phyloP scores from a whole-genome alignment of 305 asterid genomes.

The Solanum aculeatissimum region DNA sequence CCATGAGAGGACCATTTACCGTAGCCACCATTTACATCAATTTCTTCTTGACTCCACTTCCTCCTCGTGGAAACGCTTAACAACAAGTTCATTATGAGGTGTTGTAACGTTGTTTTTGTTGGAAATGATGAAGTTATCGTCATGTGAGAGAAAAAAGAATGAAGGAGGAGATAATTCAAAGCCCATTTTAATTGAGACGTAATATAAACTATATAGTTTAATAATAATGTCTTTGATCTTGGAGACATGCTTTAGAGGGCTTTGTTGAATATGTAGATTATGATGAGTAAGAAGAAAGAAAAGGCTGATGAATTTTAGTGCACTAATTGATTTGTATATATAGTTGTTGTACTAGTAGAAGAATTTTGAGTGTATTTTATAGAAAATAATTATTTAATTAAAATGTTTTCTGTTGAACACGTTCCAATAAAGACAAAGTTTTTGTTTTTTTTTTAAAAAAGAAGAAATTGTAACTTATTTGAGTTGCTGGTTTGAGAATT shows the following conservation, averaged over 20 bases:
- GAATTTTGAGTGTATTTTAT: neutral
- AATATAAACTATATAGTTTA: neutral
- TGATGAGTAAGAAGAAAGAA: neutral
- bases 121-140: neutral
- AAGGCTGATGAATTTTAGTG: neutral
- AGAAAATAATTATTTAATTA: neutral
- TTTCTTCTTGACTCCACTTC: neutral
- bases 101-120: neutral
- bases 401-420: neutral
- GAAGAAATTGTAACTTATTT: neutral
- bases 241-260: neutral
- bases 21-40: conserved; percentile 4
- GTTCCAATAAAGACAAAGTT: neutral
- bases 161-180: conserved; percentile 8
- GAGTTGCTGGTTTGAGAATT: too few relatives aligned
- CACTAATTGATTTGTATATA: neutral
- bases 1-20: neutral
- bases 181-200: conserved; percentile 9
- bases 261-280: neutral
- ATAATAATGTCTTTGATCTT: neutral
- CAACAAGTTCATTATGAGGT: neutral
- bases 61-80: neutral
- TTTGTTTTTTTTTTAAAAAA: neutral
- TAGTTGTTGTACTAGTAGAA: neutral
- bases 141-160: conserved; percentile 3